Evolutionary conservation across 2,329 filamentous ascomycete species (phyloP), one percentile per base, ranked within the genome.

Genomic region (Macrophomina pseudophaseolina): DNA sequence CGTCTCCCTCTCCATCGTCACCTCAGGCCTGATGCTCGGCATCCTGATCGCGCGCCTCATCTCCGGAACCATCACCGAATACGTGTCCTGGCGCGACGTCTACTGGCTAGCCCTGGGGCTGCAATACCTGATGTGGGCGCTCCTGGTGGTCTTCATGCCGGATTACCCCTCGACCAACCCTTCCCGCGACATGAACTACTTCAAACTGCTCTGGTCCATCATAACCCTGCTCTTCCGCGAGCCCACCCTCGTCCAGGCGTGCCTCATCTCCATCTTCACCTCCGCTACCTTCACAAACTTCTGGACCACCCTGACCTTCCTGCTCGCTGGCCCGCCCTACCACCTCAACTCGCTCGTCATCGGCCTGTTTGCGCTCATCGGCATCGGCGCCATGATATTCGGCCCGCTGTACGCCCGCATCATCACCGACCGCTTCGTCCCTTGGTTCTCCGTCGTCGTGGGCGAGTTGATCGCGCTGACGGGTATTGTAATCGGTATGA

Each of bases 271-370:
- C 0, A 89, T 92, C 72, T 84, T 89, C 69, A 83, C 83, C 5
- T 83, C 84, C 6, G 83, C 84, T 0, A 87, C 85, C 1, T 91
- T 91, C 74, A 91, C 89, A 2, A 81, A 77, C 35, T 90, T 88
- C 80, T 91, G 89, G 89, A 91, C 89, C 0, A 94, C 91, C 0
- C 77, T 95, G 44, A 94, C 91, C 0, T 96, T 96, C 74, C 83
- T 95, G 5, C 85, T 96, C 18, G 86, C 90, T 0, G 88, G 85
- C 0, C 79, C 85, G 2, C 91, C 91, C 0, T 96, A 92, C 73
- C 76, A 84, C 64, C 94, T 91, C 74, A 80, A 83, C 0, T 87
- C 90, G 0, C 75, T 92, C 0, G 82, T 85, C 4, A 93, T 95
- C 59, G 91, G 92, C 0, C 82, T 95, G 4, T 95, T 95, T 75